Base-by-base conservation (phyloP, 352 stramenopile species). In the Halophytophthora batemanensis region DNA sequence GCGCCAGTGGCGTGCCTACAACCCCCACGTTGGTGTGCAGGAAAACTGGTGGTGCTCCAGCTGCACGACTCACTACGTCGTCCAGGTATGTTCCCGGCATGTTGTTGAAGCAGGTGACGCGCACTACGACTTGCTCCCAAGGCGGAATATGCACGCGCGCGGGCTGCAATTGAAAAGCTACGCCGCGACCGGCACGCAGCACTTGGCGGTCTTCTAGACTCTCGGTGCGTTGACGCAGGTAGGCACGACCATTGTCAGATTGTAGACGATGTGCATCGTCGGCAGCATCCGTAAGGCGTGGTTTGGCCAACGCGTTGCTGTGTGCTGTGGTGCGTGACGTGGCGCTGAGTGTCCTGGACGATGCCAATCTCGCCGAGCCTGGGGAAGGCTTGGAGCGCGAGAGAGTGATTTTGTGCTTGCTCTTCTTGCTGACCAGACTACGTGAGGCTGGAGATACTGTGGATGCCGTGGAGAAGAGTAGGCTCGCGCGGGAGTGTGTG, bases 21-120 rank as follows among this genome's bases (percentile, higher is more conserved):
- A 93, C 62, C 0, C 59, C 75, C 2, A 79, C 77, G 0, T 65
- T 77, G 0, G 72, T 54, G 18, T 81, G 78, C 5, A 93, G 56
- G n/a, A 88, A 63, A 2, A 90, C 73, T 0, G 77, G 79, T n/a
- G 75, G 75, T 6, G 71, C 44, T 4, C 71, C 77, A 2, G 51
- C 46, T 0, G 80, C 63, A 10, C 77, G 78, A 29, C 73, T 79
- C 29, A 87, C 67, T 12, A 93, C 69, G 25, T 78, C 76, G 53
- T 91, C 80, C 2, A 66, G 47, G 60, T 86, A 93, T 8, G 40
- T 50, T 5, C 83, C 83, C 2, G 83, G 72, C 64, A 90, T 82
- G 65, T 92, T 90, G 67, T 84, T 90, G 59, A 88, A 77, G 43
- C 81, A 90, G 28, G 70, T 77, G 21, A 90, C 47, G 12, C 50